Conservation (phyloP, 306 rosid genomes). For the Fagus crenata region DNA sequence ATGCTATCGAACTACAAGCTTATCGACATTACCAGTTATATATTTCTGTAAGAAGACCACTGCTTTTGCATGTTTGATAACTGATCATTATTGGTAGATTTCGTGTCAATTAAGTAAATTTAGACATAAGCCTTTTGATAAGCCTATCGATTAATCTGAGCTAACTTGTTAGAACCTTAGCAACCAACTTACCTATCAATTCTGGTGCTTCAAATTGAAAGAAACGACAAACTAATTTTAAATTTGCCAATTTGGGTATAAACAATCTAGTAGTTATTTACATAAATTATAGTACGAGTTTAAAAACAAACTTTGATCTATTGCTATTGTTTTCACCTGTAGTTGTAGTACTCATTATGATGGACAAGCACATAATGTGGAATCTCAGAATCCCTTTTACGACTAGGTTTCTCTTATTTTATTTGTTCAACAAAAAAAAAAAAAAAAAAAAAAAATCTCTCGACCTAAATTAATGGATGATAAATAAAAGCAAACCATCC, state of each 20-base stretch:
- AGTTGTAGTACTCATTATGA: not conserved
- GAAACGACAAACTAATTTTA: not conserved
- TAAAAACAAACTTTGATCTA: not conserved
- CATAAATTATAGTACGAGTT: not conserved
- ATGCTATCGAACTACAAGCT: too few species aligned
- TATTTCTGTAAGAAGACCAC: too few species aligned
- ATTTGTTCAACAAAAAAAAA: not conserved
- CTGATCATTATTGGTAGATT: too few species aligned
- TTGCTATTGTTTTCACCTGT: not conserved
- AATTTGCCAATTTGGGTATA: not conserved
- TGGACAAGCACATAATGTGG: not conserved
- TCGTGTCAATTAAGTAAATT: conserved; percentile 26
- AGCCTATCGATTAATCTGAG: not conserved
- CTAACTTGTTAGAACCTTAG: not conserved
- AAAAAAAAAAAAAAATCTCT: too few species aligned
- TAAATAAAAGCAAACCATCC: not conserved
- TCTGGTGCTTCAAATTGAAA: conserved; percentile 25
- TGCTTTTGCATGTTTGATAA: too few species aligned
- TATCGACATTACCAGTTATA: too few species aligned
- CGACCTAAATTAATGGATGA: not conserved
- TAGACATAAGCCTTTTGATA: not conserved
- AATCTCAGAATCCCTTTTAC: not conserved
- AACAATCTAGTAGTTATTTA: not conserved
- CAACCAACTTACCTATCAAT: conserved; percentile 27
- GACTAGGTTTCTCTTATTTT: not conserved